phyloP scores from a whole-genome alignment of 495 filamentous ascomycete genomes.

The Xanthoparmelia taractica region DNA sequence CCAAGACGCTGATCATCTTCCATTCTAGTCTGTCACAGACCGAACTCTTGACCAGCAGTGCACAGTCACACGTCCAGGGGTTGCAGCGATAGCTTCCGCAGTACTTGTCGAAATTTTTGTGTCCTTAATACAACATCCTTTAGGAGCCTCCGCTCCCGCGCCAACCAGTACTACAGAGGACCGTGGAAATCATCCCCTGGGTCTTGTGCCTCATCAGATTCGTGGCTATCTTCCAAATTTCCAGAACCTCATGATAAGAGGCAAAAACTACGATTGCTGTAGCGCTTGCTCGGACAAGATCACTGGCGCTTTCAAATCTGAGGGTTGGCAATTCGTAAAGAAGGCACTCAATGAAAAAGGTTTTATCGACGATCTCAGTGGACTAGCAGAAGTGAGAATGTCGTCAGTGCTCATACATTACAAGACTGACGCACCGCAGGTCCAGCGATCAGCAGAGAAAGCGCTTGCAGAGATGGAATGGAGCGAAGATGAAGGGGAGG shows the following conservation, averaged over 20 bases:
- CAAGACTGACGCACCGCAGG: conserved; percentile 34
- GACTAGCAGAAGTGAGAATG: conserved; percentile 67
- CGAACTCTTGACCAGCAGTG: conserved; percentile 96
- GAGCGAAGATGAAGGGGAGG: conserved; percentile 47
- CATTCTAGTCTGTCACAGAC: conserved; percentile 73
- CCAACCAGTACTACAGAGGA: conserved; percentile 37
- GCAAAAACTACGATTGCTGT: conserved; percentile 80
- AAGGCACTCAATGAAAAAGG: conserved; percentile 74
- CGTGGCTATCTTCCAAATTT: conserved; percentile 85
- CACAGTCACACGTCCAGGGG: conserved; percentile 89
- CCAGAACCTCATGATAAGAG: conserved; percentile 73
- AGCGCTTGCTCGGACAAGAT: conserved; percentile 82
- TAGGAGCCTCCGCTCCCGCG: conserved; percentile 54
- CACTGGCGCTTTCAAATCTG: conserved; percentile 57
- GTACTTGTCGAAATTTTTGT: conserved; percentile 86
- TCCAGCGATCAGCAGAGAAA: conserved; percentile 70
- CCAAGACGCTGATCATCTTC: conserved; percentile 35
- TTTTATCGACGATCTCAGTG: conserved; percentile 85
- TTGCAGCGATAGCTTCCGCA: conserved; percentile 85
- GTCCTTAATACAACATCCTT: conserved; percentile 78
- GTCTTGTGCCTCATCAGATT: conserved; percentile 85
- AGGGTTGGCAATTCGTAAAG: conserved; percentile 85
- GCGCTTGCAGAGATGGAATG: conserved; percentile 52
- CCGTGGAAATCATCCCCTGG: conserved; percentile 67
- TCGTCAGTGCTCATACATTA: not conserved